Percentiles rank a stretch among this genome's conserved stretches.
Conservation (phyloP, 1,139 yeast species). For the Saccharomyces hybrid region DNA sequence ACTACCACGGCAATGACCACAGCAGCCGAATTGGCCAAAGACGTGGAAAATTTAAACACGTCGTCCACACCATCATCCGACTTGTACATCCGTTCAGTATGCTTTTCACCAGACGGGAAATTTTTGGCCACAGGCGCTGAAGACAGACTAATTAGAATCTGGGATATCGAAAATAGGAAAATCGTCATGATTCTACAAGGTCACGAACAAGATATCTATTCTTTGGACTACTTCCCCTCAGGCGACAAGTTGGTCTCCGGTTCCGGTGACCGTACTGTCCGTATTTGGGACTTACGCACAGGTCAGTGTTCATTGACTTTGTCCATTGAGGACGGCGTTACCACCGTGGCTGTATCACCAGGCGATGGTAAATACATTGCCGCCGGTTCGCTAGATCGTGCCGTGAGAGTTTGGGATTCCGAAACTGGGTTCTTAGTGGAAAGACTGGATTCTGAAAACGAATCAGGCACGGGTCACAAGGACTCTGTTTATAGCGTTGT, state of each 20-base stretch:
- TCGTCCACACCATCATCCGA: slow-evolving; percentile 41
- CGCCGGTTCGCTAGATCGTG: slow-evolving; percentile 92
- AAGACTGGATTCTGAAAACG: slow-evolving; percentile 83
- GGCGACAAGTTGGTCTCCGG: slow-evolving; percentile 94
- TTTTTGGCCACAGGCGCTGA: slow-evolving; percentile 96
- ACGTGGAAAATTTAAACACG: slow-evolving; percentile 2
- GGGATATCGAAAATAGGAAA: slow-evolving; percentile 87
- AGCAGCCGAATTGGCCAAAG: background rate
- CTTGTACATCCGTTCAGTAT: slow-evolving; percentile 86
- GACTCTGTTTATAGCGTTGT: slow-evolving; percentile 95
- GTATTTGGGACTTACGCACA: slow-evolving; percentile 92
- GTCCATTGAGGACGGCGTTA: slow-evolving; percentile 94
- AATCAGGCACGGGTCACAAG: slow-evolving; percentile 86
- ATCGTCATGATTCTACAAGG: slow-evolving; percentile 85
- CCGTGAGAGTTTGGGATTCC: slow-evolving; percentile 96
- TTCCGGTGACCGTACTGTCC: slow-evolving; percentile 91
- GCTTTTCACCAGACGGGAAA: slow-evolving; percentile 95
- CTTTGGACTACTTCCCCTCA: slow-evolving; percentile 90
- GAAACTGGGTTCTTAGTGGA: slow-evolving; percentile 89
- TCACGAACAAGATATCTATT: slow-evolving; percentile 95
- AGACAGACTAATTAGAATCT: slow-evolving; percentile 89
- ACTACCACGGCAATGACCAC: background rate
- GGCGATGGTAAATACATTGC: slow-evolving; percentile 84
- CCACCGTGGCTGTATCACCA: slow-evolving; percentile 95
- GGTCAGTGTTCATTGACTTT: slow-evolving; percentile 87